A percentile compares a stretch with the other conserved stretches of the same genome.
These are phyloP conservation scores for Pterocarpus macrocarpus DNA, from an alignment of 306 rosid genomes.

Conservation along the genomic window DNA sequence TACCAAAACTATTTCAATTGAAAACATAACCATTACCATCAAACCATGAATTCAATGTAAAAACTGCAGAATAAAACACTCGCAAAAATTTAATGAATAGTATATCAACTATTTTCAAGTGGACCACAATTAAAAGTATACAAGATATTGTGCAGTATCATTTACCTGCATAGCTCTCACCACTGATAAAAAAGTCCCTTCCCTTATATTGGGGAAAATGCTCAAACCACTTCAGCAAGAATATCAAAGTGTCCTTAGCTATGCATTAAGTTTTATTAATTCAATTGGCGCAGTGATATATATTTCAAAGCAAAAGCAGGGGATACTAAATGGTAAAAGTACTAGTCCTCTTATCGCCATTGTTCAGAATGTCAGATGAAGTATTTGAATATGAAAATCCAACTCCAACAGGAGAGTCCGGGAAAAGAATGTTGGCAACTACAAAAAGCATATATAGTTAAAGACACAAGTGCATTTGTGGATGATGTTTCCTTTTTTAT, in stretches of 20 bases:
- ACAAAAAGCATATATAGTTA: constrained; percentile 43
- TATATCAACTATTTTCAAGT: neutral
- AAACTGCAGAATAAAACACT: no score
- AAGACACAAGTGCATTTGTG: constrained; percentile 16
- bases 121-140: neutral
- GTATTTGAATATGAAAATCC: constrained; percentile 90
- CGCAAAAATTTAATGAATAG: neutral
- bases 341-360: constrained; percentile 80
- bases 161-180: constrained; percentile 95
- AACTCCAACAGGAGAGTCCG: constrained; percentile 92
- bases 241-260: constrained; percentile 74
- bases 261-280: constrained; percentile 40
- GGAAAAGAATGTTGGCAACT: constrained; percentile 86
- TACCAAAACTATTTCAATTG: no score
- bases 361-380: constrained; percentile 64
- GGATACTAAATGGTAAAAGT: constrained; percentile 10
- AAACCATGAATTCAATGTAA: no score
- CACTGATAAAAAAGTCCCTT: constrained; percentile 70
- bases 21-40: no score
- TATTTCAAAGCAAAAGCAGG: constrained; percentile 24
- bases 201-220: constrained; percentile 81
- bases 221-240: constrained; percentile 81
- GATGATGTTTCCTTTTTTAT: neutral
- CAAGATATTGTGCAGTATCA: neutral
- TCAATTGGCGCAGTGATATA: constrained; percentile 31